Percentiles rank a stretch among this genome's conserved stretches.
Evolutionary conservation across 257 asterid species (phyloP).

Genomic region (Solanum pennellii): DNA sequence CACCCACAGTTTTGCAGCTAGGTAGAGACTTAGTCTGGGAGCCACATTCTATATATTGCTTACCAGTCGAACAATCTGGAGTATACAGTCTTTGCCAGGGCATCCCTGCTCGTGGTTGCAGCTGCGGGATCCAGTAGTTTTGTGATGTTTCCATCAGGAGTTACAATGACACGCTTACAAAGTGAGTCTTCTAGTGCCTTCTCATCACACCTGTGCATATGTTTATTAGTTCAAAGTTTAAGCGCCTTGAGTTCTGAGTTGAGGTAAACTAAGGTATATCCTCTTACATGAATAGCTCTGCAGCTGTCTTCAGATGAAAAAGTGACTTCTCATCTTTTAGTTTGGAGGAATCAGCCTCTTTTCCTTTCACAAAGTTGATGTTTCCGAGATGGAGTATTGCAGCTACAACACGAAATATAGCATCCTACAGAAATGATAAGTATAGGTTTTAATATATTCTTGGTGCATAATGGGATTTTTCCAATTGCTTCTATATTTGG

Average conservation of each 20-base stretch:
- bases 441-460: not conserved
- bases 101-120: constrained; percentile 88
- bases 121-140: constrained; percentile 86
- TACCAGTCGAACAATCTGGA: constrained; percentile 97
- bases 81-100: constrained; percentile 82
- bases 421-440: constrained; percentile 42
- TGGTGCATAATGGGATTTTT: not conserved
- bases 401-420: constrained; percentile 89
- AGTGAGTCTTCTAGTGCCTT: constrained; percentile 78
- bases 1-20: not conserved
- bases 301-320: constrained; percentile 74
- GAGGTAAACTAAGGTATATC: not conserved
- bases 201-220: constrained; percentile 51
- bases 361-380: constrained; percentile 66
- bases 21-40: not conserved
- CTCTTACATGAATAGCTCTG: constrained; percentile 79
- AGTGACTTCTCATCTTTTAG: constrained; percentile 58
- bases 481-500: not conserved
- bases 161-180: constrained; percentile 83
- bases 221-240: not conserved
- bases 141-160: constrained; percentile 93
- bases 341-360: constrained; percentile 72
- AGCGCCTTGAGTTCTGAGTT: not conserved
- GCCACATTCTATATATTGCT: constrained; percentile 1
- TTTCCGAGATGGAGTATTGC: constrained; percentile 95